Conservation (phyloP, 2,329 filamentous ascomycete species). For the Cercospora berteroae region DNA sequence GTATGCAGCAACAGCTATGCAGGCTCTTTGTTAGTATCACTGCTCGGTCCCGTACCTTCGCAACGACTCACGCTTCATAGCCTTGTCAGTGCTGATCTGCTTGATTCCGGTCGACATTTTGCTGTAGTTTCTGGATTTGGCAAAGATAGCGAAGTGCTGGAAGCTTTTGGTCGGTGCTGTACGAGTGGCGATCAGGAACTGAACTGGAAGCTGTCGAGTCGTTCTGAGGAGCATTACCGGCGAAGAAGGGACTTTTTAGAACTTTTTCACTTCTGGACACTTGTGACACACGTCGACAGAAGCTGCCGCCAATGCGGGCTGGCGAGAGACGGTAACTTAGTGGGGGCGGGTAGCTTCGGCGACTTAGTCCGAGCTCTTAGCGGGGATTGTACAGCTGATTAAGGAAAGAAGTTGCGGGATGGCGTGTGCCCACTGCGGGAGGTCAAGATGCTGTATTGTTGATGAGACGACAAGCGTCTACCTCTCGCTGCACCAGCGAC, state of each 20-base stretch:
- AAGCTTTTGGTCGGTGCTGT: neutral
- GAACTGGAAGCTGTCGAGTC: neutral
- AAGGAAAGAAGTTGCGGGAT: neutral
- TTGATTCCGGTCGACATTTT: slow-evolving; percentile 11
- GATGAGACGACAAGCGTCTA: neutral
- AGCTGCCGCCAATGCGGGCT: slow-evolving; percentile 1
- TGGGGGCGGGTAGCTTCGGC: slow-evolving; percentile 10
- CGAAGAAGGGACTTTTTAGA: neutral
- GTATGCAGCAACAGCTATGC: slow-evolving; percentile 45
- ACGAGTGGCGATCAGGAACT: slow-evolving; percentile 9
- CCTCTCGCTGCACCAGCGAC: neutral
- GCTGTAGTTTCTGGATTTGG: neutral
- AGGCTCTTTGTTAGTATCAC: neutral
- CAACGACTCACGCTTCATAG: slow-evolving; percentile 11
- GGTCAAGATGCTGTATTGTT: neutral
- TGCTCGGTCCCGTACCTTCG: neutral
- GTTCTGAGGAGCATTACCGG: slow-evolving; percentile 12
- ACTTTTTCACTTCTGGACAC: neutral
- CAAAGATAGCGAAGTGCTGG: neutral
- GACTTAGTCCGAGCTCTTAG: slow-evolving; percentile 7
- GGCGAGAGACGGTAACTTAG: neutral
- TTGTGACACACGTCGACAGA: slow-evolving; percentile 11
- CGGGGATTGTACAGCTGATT: neutral
- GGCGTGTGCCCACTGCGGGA: neutral
- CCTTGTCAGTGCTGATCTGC: slow-evolving; percentile 15